Percentiles rank a stretch among this genome's conserved stretches.
Evolutionary conservation across 768 basidiomycete species (phyloP).

Genomic region (Tylopilus felleus): DNA sequence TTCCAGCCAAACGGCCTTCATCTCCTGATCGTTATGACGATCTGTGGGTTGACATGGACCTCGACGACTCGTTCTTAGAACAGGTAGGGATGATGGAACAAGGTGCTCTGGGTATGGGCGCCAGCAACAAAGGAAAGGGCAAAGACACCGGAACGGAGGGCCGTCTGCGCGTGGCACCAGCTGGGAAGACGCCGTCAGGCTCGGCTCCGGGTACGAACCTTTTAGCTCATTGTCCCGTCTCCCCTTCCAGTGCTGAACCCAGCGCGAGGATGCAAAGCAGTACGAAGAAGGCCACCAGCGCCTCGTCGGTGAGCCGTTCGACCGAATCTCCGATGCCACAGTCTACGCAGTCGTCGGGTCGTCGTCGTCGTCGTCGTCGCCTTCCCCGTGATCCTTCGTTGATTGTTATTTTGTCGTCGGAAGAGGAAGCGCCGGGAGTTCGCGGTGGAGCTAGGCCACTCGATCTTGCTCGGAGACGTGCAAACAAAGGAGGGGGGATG

Average conservation of each 20-base stretch:
- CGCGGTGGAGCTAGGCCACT: neutral
- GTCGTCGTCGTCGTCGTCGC: conserved; percentile 12
- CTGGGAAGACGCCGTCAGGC: conserved; percentile 3
- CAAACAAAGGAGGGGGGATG: conserved; percentile 16
- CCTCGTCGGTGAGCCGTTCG: conserved; percentile 15
- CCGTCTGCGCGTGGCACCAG: neutral
- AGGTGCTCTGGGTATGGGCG: conserved; percentile 10
- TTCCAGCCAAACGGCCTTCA: conserved; percentile 7
- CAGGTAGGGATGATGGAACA: conserved; percentile 32
- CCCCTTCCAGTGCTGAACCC: conserved; percentile 14
- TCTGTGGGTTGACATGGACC: conserved; percentile 33
- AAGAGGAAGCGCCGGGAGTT: conserved; percentile 9
- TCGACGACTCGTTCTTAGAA: conserved; percentile 41
- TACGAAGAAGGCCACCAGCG: conserved; percentile 6
- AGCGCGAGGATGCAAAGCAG: conserved; percentile 10
- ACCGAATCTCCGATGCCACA: conserved; percentile 10
- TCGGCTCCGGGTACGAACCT: conserved; percentile 17
- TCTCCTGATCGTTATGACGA: conserved; percentile 32
- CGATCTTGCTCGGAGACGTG: conserved; percentile 7
- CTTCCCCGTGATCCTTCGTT: conserved; percentile 22
- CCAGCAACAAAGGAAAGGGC: conserved; percentile 20
- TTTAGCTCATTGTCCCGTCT: conserved; percentile 2
- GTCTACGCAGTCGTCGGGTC: conserved; percentile 18
- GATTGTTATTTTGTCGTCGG: conserved; percentile 21
- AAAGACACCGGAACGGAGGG: conserved; percentile 2